These are phyloP conservation scores for Sicyos baderoa DNA, from an alignment of 306 rosid genomes.

Conservation along the genomic window DNA sequence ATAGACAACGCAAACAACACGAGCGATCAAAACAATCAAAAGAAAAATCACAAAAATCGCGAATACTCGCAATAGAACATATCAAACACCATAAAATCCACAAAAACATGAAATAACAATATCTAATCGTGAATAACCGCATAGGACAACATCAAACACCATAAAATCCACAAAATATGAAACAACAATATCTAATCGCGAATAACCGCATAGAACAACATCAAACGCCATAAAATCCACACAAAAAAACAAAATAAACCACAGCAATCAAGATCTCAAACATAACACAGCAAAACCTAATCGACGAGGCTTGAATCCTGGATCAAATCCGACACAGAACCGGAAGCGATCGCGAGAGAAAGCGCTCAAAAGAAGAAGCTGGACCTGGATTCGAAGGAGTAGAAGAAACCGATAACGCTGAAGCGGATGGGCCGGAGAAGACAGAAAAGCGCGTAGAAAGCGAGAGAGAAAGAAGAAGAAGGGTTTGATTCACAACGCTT, in stretches of 20 bases:
- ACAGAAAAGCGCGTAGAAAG: constrained; percentile 3
- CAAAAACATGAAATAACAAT: not conserved
- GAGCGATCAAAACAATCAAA: not conserved
- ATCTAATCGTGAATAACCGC: not conserved
- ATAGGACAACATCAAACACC: not conserved
- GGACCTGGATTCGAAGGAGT: constrained; percentile 11
- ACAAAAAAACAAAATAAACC: not conserved
- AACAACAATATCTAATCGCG: too few relatives aligned
- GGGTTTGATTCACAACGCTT: constrained; percentile 10
- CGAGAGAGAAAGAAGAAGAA: constrained; percentile 6
- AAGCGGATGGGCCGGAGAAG: not conserved
- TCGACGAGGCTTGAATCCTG: not conserved
- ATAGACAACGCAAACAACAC: not conserved
- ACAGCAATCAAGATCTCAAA: not conserved
- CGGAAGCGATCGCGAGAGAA: not conserved
- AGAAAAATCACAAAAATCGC: not conserved
- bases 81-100: not conserved
- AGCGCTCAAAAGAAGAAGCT: not conserved
- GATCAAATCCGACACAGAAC: not conserved
- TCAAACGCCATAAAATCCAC: not conserved
- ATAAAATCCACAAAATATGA: not conserved
- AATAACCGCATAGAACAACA: not conserved
- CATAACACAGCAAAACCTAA: not conserved
- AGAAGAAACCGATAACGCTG: not conserved
- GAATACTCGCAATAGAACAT: not conserved